Base-by-base conservation (phyloP, 306 rosid genomes). In the Herpetospermum pedunculosum region DNA sequence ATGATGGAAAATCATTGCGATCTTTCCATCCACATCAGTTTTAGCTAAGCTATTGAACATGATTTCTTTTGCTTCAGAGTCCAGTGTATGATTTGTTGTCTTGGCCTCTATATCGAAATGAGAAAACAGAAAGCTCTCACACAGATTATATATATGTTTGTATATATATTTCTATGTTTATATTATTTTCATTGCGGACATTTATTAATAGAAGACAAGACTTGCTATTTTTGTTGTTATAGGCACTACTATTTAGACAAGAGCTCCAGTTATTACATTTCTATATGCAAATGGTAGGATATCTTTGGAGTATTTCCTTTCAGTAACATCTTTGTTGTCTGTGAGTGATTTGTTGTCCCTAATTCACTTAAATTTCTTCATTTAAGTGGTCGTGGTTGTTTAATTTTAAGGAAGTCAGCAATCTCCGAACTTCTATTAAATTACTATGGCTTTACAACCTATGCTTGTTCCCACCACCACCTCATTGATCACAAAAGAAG, bases 371-470 rank as follows among this genome's bases (percentile, higher is more conserved):
- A 15, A 54, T 34, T 44, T 68, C 46, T 44, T 71, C 30, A 59
- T 18, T 72, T 70, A 82, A 86, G 82, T 9, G 48, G 75, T 34
- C 21, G n/a, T 80, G 77, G 30, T 35, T 28, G 63, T 52, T 21
- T 77, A n/a, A 80, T 19, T n/a, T 41, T 48, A 43, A 77, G 78
- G 81, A 79, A 81, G 82, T 80, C 25, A 62, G 73, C n/a, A 29
- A 67, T 70, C 71, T 79, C 78, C 25, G 15, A 5, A 62, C 26
- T 50, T 76, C 47, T 77, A 6, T 59, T 34, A 0, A 63, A 63
- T 21, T 32, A 63, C 46, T 9, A 4, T 30, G 40, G 68, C 40
- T 30, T 60, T 60, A 29, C 21, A 35, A 35, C 6, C 35, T 63
- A 35, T 35, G 6, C 26, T 21, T 63, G 25, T 63, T 63, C 28